Base-by-base conservation (phyloP, 192 early-diverging fungal species). In the Rhizoclosmatium sp. region DNA sequence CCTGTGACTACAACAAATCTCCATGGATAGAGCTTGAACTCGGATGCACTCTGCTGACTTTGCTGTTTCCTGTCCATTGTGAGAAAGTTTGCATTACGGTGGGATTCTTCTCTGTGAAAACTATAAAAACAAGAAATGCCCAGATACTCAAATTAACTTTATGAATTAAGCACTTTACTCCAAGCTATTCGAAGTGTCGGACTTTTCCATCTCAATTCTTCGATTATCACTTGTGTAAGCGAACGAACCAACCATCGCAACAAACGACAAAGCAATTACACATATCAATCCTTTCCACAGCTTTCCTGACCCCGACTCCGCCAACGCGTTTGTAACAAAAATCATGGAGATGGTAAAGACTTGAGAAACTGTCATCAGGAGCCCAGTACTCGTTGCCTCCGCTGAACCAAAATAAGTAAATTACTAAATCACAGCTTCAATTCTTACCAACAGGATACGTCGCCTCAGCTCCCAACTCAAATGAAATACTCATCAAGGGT, bases 1-100 rank as follows among this genome's bases (percentile, higher is more conserved):
- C 64, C 64, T 65, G 64, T 65, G 12, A 31, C 31, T 10, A 65
- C 64, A 31, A 39, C 31, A 39, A 65, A 65, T 10, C 64, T 16
- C 64, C 64, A 65, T 10, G 10, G 16, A 88, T 92, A 80, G 91
- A 90, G 4, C 93, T 93, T 93, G 93, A 95, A 61, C 90, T 92
- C 47, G 93, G 93, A 5, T 88, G 88, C 67, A 31, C 31, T 31
- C 31, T 31, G 31, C 31, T 31, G 31, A 31, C 31, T 31, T 31
- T 31, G 31, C 31, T 31, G 31, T 31, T 31, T 31, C 31, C 31
- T 31, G 31, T 31, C 31, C 31, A 31, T 31, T 31, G 31, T 31
- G 31, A 0, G 31, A 31, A 31, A 31, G 31, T 31, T 31, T 31
- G 31, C 31, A 31, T 31, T 31, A 31, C 0, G 31, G 31, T 31